Evolutionary conservation across 1,139 yeast genomes (phyloP), one percentile per base, ranked within the genome.

Genomic region (Candida glucosophila): DNA sequence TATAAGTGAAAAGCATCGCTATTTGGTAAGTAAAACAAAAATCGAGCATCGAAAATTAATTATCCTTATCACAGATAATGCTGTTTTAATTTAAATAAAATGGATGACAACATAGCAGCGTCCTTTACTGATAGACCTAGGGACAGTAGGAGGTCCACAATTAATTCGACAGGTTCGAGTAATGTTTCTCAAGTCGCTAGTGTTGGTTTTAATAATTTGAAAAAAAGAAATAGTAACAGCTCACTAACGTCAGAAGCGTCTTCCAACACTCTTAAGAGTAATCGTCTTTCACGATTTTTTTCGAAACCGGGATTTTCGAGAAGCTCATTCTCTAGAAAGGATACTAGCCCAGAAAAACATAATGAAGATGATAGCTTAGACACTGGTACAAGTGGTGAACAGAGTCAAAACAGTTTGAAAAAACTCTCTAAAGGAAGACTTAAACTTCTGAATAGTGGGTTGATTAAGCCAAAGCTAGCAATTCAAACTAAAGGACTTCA

Each of bases 141-240:
- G n/a, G n/a, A n/a, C n/a, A n/a, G n/a, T n/a, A n/a, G n/a, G n/a
- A n/a, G n/a, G n/a, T n/a, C 53, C 4, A 39, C 43, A 21, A 14
- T 32, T 28, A 32, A 23, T 12, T 22, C 26, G 3, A 12, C 27
- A 4, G 14, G 19, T 15, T 26, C 37, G 4, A 33, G 29, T 20
- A 31, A 26, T 19, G 9, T 30, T 34, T 45, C 58, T 12, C 60
- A 51, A 25, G 47, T 59, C 3, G 55, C 65, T 2, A 52, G 58
- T 27, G 67, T 62, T 7, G 69, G 65, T 4, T 62, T 62, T 37
- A 59, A 48, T 28, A 61, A 47, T 25, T 36, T 62, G 17, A 60
- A 56, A 35, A 61, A 60, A 32, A 40, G 44, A 17, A 40, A 43
- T 19, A 59, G 67, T 5, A 54, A 56, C 29, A 35, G 50, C 6